Base-by-base conservation (phyloP, 257 asterid species). In the Nicotiana tabacum region DNA sequence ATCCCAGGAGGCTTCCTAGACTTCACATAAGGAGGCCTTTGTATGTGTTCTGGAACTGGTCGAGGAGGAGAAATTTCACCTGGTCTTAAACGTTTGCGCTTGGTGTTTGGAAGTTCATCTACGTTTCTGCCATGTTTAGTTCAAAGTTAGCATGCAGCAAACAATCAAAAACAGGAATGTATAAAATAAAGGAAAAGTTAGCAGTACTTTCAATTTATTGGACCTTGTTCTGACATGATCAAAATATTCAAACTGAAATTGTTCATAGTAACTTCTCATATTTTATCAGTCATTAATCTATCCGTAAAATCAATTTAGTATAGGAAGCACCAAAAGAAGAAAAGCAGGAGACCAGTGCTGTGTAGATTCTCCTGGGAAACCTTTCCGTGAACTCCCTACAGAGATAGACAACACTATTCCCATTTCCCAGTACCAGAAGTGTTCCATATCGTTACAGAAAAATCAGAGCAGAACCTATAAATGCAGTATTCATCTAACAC, bases 41-140 rank as follows among this genome's bases (percentile, higher is more conserved):
- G 88, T 88, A 96, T 92, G 84, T 96, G 86, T 83, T 85, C 87
- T 21, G 99, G 99, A 85, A 96, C 98, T 57, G 92, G 93, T 56
- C 98, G 91, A 18, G 81, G 77, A 48, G 97, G 95, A 68, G 99
- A 94, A 30, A 96, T 84, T 89, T 93, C 90, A 77, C 99, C 99
- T 10, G 98, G 99, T 85, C 81, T 89, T 82, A 96, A 87, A 81
- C 88, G 91, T 85, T 90, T 88, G 83, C 90, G 81, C 81, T 88
- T 89, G 87, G 86, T 88, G 81, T 84, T 87, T 9, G 84, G 55
- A 78, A 88, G 46, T 77, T 90, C 95, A 83, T 92, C 97, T 21
- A 85, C 39, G 56, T 82, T 89, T 86, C 96, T 94, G 91, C 84
- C 66, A 85, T 43, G 66, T 70, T 83, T 24, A 68, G 58, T 66